Base-by-base conservation (phyloP, 345 rosid genomes). In the Melaleuca quinquenervia region DNA sequence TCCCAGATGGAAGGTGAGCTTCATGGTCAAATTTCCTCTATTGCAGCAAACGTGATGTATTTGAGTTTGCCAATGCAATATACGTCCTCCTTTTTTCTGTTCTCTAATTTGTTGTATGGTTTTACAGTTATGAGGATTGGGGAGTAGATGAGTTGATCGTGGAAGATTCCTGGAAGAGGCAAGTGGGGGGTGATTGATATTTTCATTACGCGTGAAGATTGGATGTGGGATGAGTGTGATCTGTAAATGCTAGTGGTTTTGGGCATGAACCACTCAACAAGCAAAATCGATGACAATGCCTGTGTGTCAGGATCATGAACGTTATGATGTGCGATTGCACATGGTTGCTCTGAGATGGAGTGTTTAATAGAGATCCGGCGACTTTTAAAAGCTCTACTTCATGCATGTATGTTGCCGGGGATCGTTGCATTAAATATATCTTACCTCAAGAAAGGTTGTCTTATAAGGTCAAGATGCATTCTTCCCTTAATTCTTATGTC, bases 161-260 rank as follows among this genome's bases (percentile, higher is more conserved):
- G 78, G 99, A 97, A 89, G 98, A 96, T 90, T 95, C 98, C 0
- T 97, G 99, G 99, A 97, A 97, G 92, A 93, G 98, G 87, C 99
- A 97, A 90, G 98, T 96, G 4, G 98, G 99, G 36, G 98, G 99
- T 16, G 95, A 92, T 88, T 97, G 48, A 70, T 70, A 18, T 1
- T 70, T 36, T 36, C 22, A 1, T 36, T 1, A 24, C 8, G 6
- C 8, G 80, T 70, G 80, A 70, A 36, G 80, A 70, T 36, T 36
- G 78, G 48, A 36, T 70, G 26, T 24, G 26, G 11, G 56, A 53
- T 53, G 11, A 5, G 21, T 53, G 56, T 7, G 21, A 32, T 70
- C 48, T 70, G 80, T 70, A 36, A 70, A 70, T 36, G 80, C 48
- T 70, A 64, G 76, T 64, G 76, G 76, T 64, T 16, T 64, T 8